These are phyloP conservation scores for Phaeosphaeriaceae sp. DNA, from an alignment of 2,329 filamentous ascomycete species.

Conservation along the genomic window DNA sequence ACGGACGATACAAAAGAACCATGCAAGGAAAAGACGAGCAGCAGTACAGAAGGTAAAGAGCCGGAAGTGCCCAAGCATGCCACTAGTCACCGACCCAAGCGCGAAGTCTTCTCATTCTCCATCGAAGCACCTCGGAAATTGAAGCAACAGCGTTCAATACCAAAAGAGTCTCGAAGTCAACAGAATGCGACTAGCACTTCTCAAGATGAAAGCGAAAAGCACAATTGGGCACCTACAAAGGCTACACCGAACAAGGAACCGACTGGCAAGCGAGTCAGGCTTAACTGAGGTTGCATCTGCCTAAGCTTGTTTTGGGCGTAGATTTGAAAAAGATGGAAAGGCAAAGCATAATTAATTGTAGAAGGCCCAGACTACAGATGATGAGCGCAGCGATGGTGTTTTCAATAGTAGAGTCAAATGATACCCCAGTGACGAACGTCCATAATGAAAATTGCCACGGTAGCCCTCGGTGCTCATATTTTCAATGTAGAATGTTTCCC, in stretches of 20 bases:
- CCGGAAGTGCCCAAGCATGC: constrained; percentile 12
- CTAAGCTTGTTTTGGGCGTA: neutral
- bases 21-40: constrained; percentile 11
- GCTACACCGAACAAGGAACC: constrained; percentile 17
- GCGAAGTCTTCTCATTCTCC: constrained; percentile 45
- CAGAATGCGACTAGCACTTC: constrained; percentile 1
- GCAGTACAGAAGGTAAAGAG: constrained; percentile 18
- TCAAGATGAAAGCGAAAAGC: constrained; percentile 14
- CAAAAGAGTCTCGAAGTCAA: neutral
- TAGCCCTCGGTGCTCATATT: no score
- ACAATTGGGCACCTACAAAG: constrained; percentile 24
- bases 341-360: neutral
- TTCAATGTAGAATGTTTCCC: no score
- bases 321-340: neutral
- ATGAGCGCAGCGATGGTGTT: no score
- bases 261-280: constrained; percentile 30
- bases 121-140: constrained; percentile 41
- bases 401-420: no score
- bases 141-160: constrained; percentile 23
- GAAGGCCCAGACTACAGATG: no score
- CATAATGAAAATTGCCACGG: no score
- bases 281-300: constrained; percentile 15
- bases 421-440: no score
- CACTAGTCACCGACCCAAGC: constrained; percentile 22
- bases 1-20: neutral